Conservation (phyloP, 2,329 filamentous ascomycete genomes). For the Colletotrichum orchidophilum region DNA sequence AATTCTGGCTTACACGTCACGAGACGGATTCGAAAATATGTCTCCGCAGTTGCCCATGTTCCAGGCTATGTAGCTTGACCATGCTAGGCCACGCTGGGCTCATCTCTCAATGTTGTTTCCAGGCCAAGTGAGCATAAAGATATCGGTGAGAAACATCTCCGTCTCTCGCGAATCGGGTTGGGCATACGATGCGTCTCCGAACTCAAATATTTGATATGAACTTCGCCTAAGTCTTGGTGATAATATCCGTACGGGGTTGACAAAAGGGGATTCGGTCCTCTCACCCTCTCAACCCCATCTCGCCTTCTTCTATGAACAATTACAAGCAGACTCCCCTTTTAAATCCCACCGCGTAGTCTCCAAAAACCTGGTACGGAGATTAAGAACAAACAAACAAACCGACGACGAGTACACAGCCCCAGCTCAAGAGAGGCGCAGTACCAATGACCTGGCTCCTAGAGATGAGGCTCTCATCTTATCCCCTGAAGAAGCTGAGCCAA, state of each 20-base stretch:
- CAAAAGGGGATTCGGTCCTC: too few species aligned
- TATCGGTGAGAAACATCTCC: neutral
- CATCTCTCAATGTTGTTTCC: too few species aligned
- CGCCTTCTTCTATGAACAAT: too few species aligned
- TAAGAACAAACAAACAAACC: neutral
- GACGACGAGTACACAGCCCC: neutral
- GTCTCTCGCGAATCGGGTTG: too few species aligned
- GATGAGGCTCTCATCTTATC: neutral
- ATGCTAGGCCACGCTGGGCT: too few species aligned
- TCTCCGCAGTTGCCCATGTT: neutral
- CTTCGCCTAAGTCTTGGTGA: too few species aligned
- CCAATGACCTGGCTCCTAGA: neutral
- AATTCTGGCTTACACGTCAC: neutral
- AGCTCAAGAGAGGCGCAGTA: neutral
- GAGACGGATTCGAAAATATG: neutral
- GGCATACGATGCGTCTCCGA: too few species aligned
- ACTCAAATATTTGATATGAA: too few species aligned
- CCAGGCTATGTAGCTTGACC: neutral
- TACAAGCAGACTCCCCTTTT: too few species aligned
- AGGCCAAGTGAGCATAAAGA: neutral
- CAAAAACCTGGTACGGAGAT: neutral
- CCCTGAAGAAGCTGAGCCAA: neutral
- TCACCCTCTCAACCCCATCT: too few species aligned
- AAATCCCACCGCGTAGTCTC: neutral
- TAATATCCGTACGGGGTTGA: too few species aligned